Conservation (phyloP, 1,284 basidiomycete species). For the Pisolithus thermaeus region DNA sequence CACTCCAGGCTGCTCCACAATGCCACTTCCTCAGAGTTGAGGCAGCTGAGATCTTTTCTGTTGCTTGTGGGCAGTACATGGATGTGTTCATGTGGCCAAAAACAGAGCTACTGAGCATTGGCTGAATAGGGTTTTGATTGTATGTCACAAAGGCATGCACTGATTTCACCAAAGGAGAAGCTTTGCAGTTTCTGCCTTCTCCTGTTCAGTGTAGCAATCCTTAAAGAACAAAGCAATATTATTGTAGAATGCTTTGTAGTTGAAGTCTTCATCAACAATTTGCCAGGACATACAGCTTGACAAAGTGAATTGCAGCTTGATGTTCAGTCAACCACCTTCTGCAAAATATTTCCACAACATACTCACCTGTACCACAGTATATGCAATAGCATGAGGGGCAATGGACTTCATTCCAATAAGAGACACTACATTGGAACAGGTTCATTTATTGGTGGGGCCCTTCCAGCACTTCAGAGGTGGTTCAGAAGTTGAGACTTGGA, state of each 20-base stretch:
- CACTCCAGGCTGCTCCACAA: too few relatives aligned
- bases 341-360: too few relatives aligned
- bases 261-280: constrained; percentile 4
- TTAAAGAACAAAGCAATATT: constrained; percentile 9
- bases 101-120: neutral
- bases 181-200: neutral
- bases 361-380: constrained; percentile 10
- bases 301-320: constrained; percentile 8
- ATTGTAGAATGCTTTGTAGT: constrained; percentile 8
- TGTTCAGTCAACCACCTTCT: neutral
- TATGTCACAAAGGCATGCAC: neutral
- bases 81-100: neutral
- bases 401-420: too few relatives aligned
- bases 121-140: neutral
- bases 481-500: too few relatives aligned
- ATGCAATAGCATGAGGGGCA: constrained; percentile 9
- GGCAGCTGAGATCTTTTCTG: too few relatives aligned
- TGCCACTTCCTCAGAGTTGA: too few relatives aligned
- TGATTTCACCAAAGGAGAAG: constrained; percentile 12
- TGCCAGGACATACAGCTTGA: constrained; percentile 4
- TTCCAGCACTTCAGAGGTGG: too few relatives aligned
- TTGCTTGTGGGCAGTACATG: neutral
- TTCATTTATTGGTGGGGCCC: too few relatives aligned
- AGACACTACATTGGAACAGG: too few relatives aligned
- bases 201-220: neutral